These are phyloP conservation scores for Rhizopogon roseolus DNA, from an alignment of 768 basidiomycete genomes.

Conservation along the genomic window DNA sequence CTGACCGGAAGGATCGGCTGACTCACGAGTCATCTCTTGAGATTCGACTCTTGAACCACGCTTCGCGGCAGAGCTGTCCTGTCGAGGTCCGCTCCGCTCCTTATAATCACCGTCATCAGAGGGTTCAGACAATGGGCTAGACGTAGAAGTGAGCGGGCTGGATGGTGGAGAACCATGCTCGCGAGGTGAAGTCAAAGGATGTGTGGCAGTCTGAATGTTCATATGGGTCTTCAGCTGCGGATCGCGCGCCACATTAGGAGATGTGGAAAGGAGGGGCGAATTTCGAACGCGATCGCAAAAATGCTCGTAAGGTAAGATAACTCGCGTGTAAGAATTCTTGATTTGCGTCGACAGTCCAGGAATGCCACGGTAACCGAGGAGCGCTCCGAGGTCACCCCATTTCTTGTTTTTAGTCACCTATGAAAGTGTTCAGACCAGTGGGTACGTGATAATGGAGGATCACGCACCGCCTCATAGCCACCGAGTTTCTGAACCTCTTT, in stretches of 20 bases:
- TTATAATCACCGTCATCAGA: constrained; percentile 70
- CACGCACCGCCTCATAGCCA: constrained; percentile 78
- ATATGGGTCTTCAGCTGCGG: constrained; percentile 52
- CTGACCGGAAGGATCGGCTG: neutral
- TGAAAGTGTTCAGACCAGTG: constrained; percentile 17
- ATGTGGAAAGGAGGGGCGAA: constrained; percentile 44
- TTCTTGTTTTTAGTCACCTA: constrained; percentile 82
- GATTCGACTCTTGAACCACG: constrained; percentile 49
- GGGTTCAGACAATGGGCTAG: constrained; percentile 75
- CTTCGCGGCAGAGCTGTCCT: constrained; percentile 38
- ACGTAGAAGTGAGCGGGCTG: constrained; percentile 72
- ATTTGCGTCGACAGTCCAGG: constrained; percentile 83
- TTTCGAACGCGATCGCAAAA: constrained; percentile 75
- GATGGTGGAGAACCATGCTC: constrained; percentile 58
- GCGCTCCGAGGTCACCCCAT: constrained; percentile 84
- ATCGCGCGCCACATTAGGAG: constrained; percentile 34
- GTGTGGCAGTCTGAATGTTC: constrained; percentile 38
- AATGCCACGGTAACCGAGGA: constrained; percentile 78
- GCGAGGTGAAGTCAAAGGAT: constrained; percentile 34
- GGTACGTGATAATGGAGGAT: constrained; percentile 12
- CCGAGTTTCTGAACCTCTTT: constrained; percentile 90
- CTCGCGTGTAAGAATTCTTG: constrained; percentile 83
- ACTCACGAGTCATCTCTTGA: constrained; percentile 42
- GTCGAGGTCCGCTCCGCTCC: constrained; percentile 42
- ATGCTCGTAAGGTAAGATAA: constrained; percentile 95